Evolutionary conservation across 2,329 filamentous ascomycete species (phyloP).

Genomic region (Cryphonectria naterciae): DNA sequence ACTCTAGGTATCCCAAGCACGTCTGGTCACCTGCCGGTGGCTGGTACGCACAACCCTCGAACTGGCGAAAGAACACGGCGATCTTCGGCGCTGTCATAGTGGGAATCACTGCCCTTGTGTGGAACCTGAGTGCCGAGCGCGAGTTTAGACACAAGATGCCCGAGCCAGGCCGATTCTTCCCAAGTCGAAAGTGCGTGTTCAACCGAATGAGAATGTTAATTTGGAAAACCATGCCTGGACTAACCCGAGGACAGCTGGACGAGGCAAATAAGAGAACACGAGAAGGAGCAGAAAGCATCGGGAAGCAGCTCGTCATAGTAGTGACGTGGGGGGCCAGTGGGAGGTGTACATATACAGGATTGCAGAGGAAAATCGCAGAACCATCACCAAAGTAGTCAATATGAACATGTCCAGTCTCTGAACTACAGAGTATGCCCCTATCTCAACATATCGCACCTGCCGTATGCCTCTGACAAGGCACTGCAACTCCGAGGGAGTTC

Average conservation of each 20-base stretch:
- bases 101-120: conserved; percentile 67
- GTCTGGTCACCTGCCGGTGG: conserved; percentile 98
- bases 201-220: not conserved
- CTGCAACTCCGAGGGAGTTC: not conserved
- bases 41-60: conserved; percentile 93
- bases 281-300: conserved; percentile 39
- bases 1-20: conserved; percentile 87
- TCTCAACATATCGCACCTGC: not conserved
- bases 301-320: conserved; percentile 15
- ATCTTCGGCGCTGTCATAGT: conserved; percentile 48
- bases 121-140: conserved; percentile 72
- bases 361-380: conserved; percentile 4
- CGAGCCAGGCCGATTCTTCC: conserved; percentile 77
- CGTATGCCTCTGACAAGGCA: not conserved
- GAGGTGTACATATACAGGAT: not conserved
- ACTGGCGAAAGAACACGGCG: conserved; percentile 90
- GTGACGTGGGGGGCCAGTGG: not conserved
- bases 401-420: not conserved
- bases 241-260: conserved; percentile 43
- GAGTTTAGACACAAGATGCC: conserved; percentile 80
- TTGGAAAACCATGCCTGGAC: not conserved
- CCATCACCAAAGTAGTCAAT: not conserved
- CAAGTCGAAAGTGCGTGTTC: conserved; percentile 77
- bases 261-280: conserved; percentile 51
- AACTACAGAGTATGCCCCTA: not conserved